Evolutionary conservation across 2,329 filamentous ascomycete genomes (phyloP).

Genomic region (Fusarium veterinarium): DNA sequence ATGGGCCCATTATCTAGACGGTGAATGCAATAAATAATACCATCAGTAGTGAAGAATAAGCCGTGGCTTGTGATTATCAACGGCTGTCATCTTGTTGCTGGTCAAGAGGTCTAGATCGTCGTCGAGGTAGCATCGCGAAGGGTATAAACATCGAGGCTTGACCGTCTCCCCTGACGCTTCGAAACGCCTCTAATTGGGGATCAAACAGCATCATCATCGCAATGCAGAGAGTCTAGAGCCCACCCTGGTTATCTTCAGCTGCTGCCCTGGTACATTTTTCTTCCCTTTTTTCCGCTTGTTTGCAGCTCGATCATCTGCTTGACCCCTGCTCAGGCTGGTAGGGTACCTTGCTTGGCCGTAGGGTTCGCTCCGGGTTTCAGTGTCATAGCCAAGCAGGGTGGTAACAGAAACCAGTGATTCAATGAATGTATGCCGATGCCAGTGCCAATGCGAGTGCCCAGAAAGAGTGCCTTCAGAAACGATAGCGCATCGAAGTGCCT

Average conservation of each 20-base stretch:
- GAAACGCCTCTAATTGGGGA: constrained; percentile 18
- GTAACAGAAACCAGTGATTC: constrained; percentile 19
- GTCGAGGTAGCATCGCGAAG: constrained; percentile 24
- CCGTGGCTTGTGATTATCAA: constrained; percentile 25
- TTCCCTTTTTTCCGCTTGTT: constrained; percentile 9
- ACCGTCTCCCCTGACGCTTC: constrained; percentile 14
- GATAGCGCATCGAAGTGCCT: constrained; percentile 11
- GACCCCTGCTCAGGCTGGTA: constrained; percentile 23
- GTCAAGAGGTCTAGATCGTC: constrained; percentile 20
- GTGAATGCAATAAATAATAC: constrained; percentile 4
- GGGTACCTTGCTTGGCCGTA: constrained; percentile 28
- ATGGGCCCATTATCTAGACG: constrained; percentile 10
- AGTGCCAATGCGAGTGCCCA: constrained; percentile 3
- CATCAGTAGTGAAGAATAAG: neutral
- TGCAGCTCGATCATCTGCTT: constrained; percentile 17
- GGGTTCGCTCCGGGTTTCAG: constrained; percentile 27
- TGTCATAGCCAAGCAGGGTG: constrained; percentile 20
- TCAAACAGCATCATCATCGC: constrained; percentile 3
- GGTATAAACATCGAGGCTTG: constrained; percentile 29
- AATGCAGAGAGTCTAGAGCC: neutral
- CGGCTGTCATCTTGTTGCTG: constrained; percentile 15
- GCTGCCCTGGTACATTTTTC: constrained; percentile 9
- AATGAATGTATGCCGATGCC: constrained; percentile 13
- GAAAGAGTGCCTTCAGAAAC: constrained; percentile 12
- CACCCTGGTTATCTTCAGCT: constrained; percentile 28